Percentiles rank a stretch among this genome's conserved stretches.
phyloP scores from a whole-genome alignment of 768 basidiomycete genomes.

The Trametes gibbosa region DNA sequence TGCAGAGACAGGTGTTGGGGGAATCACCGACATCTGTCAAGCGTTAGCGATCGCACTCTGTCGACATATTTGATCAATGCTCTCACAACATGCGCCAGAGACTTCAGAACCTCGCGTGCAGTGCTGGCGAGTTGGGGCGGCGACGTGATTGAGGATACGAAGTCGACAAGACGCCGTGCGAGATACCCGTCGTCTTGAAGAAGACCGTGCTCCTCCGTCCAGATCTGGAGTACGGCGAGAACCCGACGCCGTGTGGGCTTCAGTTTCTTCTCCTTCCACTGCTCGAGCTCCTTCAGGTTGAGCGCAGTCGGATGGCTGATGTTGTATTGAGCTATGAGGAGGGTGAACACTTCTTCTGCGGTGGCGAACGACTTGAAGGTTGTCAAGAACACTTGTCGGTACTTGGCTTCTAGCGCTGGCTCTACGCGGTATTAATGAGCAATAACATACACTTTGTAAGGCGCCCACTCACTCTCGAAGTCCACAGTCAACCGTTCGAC shows the following conservation, averaged over 20 bases:
- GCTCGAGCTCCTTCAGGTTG: conserved; percentile 45
- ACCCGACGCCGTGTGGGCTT: conserved; percentile 62
- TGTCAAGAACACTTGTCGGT: conserved; percentile 68
- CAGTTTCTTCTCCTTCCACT: conserved; percentile 65
- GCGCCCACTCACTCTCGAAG: conserved; percentile 49
- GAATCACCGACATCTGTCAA: conserved; percentile 19
- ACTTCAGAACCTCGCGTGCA: conserved; percentile 49
- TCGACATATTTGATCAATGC: conserved; percentile 19
- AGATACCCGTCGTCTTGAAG: conserved; percentile 65
- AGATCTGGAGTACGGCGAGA: conserved; percentile 52
- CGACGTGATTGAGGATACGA: conserved; percentile 40
- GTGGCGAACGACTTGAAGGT: conserved; percentile 82
- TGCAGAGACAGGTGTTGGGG: conserved; percentile 17
- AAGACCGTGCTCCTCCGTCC: conserved; percentile 61
- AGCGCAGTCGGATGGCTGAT: conserved; percentile 10
- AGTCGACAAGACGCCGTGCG: conserved; percentile 53
- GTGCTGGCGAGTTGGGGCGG: conserved; percentile 42
- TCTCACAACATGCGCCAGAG: conserved; percentile 54
- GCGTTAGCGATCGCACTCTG: background rate
- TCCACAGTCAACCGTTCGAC: conserved; percentile 69
- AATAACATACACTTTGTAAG: background rate
- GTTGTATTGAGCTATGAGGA: conserved; percentile 64
- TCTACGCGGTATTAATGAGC: background rate
- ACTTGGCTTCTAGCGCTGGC: conserved; percentile 28
- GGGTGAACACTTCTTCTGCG: conserved; percentile 63